Evolutionary conservation across 2,329 filamentous ascomycete genomes (phyloP).

Genomic region (Alternaria burnsii): DNA sequence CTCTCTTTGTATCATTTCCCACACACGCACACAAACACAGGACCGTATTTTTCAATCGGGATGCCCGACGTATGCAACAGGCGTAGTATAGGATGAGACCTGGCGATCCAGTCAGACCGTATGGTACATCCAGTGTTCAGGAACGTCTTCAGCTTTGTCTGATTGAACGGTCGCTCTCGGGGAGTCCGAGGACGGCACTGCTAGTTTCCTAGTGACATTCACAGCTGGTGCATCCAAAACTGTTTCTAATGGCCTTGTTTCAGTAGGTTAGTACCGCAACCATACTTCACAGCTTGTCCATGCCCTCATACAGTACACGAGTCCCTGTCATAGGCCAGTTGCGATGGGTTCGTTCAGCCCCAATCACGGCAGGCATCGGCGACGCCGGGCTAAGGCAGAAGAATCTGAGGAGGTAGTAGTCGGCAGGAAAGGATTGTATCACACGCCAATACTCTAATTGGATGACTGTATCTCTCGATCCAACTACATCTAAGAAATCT

Average conservation of each 20-base stretch:
- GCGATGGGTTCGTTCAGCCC: not conserved
- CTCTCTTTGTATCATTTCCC: not conserved
- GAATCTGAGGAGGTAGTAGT: not conserved
- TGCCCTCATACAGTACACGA: not conserved
- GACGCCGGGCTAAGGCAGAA: not conserved
- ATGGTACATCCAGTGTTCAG: not conserved
- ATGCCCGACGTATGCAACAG: not conserved
- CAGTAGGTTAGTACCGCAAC: not conserved
- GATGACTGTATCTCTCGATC: not conserved
- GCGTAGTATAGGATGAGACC: not conserved
- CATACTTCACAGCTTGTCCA: not conserved
- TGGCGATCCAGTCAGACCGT: not conserved
- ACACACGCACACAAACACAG: too few relatives aligned
- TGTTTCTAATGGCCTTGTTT: not conserved
- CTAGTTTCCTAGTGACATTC: not conserved
- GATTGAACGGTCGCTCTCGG: not conserved
- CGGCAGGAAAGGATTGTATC: not conserved
- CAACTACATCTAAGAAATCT: not conserved
- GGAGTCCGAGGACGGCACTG: not conserved
- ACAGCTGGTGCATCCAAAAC: not conserved
- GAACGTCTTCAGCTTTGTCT: not conserved
- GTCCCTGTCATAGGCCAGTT: not conserved
- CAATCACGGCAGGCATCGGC: not conserved
- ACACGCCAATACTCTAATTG: not conserved
- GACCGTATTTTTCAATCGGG: not conserved